Evolutionary conservation across 1,139 yeast genomes (phyloP), one percentile per base, ranked within the genome.

Genomic region (Diutina scorzettiae): DNA sequence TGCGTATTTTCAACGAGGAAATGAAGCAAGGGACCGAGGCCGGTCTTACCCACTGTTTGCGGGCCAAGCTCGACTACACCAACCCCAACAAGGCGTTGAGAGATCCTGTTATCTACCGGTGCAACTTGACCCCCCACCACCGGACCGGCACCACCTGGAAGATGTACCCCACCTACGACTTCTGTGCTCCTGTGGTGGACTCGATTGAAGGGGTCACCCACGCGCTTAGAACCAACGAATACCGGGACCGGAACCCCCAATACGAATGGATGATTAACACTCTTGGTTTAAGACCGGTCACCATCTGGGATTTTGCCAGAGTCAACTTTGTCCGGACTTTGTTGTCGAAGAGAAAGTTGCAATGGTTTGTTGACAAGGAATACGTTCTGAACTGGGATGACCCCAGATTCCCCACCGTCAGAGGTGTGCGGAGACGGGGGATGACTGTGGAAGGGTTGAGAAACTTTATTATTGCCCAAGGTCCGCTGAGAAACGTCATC

Each of bases 401-500:
- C 64, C 97, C 98, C 54, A 77, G 98, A 63, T 91, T 91, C 87
- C 98, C 98, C 52, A 91, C 98, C 41, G 95, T 89, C 36, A 80
- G 96, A 66, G 97, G 97, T 70, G 96, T 89, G 44, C 84, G 96
- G 72, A 81, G 97, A 74, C 83, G 98, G 71, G 98, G 98, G 71
- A 91, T 91, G 97, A 80, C 96, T 39, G 93, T 91, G 49, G 96
- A 91, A 67, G 97, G 96, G 51, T 77, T 91, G 62, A 78, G 91
- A 64, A 83, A 83, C 69, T 91, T 89, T 56, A 84, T 91, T 53
- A 73, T 91, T 49, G 75, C 95, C 43, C 97, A 91, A 69, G 98
- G 98, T 57, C 97, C 98, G 40, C 87, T 96, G 42, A 85, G 83
- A 69, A 91, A 91, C 69, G 87, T 91, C 54, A 81, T 89, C 59